phyloP scores from a whole-genome alignment of 306 rosid genomes.

The Macrotyloma uniflorum region DNA sequence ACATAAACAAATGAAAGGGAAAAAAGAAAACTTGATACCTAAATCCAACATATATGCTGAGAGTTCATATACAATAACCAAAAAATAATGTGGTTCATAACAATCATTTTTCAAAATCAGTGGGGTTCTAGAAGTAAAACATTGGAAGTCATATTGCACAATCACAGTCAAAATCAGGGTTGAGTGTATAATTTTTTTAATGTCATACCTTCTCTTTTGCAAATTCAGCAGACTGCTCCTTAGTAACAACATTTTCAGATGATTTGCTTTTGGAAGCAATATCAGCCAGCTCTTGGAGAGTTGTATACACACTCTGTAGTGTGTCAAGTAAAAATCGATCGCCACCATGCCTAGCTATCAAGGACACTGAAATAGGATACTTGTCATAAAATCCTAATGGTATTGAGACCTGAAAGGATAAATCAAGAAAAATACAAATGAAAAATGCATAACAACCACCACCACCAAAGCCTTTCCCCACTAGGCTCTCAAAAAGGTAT shows the following conservation, averaged over 20 bases:
- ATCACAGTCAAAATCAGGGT: slow-evolving; percentile 27
- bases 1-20: not conserved
- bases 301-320: slow-evolving; percentile 59
- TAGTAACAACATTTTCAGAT: slow-evolving; percentile 64
- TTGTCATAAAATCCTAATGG: slow-evolving; percentile 83
- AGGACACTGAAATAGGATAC: slow-evolving; percentile 82
- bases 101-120: not conserved
- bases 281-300: slow-evolving; percentile 86
- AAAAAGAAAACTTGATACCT: slow-evolving; percentile 5
- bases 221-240: slow-evolving; percentile 85
- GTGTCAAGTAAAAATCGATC: slow-evolving; percentile 93
- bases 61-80: slow-evolving; percentile 3
- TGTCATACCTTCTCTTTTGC: slow-evolving; percentile 82
- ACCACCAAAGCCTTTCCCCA: not conserved
- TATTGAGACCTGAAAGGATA: slow-evolving; percentile 74
- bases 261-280: slow-evolving; percentile 65
- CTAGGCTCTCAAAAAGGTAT: not conserved
- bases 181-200: slow-evolving; percentile 15
- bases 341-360: slow-evolving; percentile 92
- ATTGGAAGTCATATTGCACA: not conserved
- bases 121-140: not conserved
- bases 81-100: slow-evolving; percentile 11
- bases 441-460: slow-evolving; percentile 24
- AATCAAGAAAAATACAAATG: slow-evolving; percentile 19
- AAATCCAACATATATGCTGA: slow-evolving; percentile 9